Evolutionary conservation across 2,329 filamentous ascomycete species (phyloP).

Genomic region (Sphaceloma murrayae): DNA sequence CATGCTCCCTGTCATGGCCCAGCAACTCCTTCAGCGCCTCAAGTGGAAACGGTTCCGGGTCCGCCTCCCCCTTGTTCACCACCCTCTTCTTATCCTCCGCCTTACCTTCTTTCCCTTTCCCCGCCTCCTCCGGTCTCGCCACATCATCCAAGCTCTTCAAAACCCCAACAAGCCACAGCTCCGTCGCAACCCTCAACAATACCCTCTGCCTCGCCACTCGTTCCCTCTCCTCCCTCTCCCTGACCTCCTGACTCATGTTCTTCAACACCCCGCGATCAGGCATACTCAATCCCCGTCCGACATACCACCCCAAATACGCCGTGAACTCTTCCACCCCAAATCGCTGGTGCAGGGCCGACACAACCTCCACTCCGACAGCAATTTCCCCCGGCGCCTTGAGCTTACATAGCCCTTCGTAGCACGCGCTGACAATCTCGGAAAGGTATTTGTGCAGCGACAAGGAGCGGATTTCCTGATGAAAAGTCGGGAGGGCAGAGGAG

Average conservation of each 20-base stretch:
- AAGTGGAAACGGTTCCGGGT: constrained; percentile 84
- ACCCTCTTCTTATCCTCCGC: constrained; percentile 49
- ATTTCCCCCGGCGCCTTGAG: constrained; percentile 89
- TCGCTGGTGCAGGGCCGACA: constrained; percentile 89
- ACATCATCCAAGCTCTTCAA: constrained; percentile 70
- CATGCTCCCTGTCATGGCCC: constrained; percentile 84
- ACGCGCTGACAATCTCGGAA: constrained; percentile 91
- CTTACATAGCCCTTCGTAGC: constrained; percentile 86
- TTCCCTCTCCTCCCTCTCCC: constrained; percentile 94
- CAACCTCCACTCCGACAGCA: constrained; percentile 81
- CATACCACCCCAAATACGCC: constrained; percentile 79
- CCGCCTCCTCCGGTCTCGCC: constrained; percentile 53
- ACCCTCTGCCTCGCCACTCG: constrained; percentile 76
- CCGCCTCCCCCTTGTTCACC: constrained; percentile 48
- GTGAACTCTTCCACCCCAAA: constrained; percentile 89
- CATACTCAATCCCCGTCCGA: constrained; percentile 82
- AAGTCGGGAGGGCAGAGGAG: constrained; percentile 66
- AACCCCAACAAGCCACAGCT: constrained; percentile 88
- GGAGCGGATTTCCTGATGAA: constrained; percentile 80
- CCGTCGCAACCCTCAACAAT: constrained; percentile 80
- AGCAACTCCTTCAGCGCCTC: constrained; percentile 97
- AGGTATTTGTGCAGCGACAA: constrained; percentile 93
- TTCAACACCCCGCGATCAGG: constrained; percentile 82
- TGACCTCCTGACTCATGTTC: constrained; percentile 64
- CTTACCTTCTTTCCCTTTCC: constrained; percentile 50